These are phyloP conservation scores for Miscanthus sacchariflorus DNA, from an alignment of 202 grass and related monocot species.

Conservation along the genomic window DNA sequence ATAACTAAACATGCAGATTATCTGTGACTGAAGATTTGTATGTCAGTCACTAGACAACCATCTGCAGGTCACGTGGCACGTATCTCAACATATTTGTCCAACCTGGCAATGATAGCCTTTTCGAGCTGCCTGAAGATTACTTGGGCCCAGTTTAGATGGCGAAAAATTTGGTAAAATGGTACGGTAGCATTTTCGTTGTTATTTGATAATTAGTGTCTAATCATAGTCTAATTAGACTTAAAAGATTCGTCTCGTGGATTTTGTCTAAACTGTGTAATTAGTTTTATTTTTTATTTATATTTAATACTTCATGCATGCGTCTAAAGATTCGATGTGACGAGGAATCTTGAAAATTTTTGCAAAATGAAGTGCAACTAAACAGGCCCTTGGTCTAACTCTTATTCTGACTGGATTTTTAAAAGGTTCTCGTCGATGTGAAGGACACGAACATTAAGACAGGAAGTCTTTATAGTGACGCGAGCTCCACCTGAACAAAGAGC, in stretches of 20 bases:
- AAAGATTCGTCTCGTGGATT: too few relatives aligned
- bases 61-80: slow-evolving; percentile 15
- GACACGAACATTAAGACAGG: slow-evolving; percentile 1
- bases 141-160: too few relatives aligned
- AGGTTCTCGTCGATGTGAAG: not conserved
- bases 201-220: too few relatives aligned
- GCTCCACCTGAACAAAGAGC: slow-evolving; percentile 10
- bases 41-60: slow-evolving; percentile 21
- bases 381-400: not conserved
- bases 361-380: too few relatives aligned
- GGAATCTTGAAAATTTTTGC: too few relatives aligned
- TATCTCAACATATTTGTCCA: slow-evolving; percentile 33
- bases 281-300: too few relatives aligned
- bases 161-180: too few relatives aligned
- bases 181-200: too few relatives aligned
- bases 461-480: slow-evolving; percentile 29
- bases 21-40: slow-evolving; percentile 25
- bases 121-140: not conserved
- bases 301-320: too few relatives aligned
- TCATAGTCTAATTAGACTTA: too few relatives aligned
- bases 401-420: not conserved
- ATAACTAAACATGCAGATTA: slow-evolving; percentile 21
- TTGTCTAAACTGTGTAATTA: too few relatives aligned
- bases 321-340: too few relatives aligned
- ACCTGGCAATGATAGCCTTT: slow-evolving; percentile 3